Conservation (phyloP, 192 early-diverging fungal species). For the Entomortierella lignicola region DNA sequence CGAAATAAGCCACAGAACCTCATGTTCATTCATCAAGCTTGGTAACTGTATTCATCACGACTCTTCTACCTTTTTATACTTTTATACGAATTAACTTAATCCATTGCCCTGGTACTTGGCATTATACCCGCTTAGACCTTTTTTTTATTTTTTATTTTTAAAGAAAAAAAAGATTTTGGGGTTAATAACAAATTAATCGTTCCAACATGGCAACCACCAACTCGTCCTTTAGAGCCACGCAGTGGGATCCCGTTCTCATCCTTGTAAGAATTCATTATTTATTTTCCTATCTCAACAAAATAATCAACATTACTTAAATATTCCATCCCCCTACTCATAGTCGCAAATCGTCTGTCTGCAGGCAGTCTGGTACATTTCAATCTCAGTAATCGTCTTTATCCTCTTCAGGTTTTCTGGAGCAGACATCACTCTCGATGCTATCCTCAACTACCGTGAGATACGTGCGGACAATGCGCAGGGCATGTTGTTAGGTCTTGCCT, state of each 20-base stretch:
- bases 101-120: no score
- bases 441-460: conserved; percentile 72
- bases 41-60: no score
- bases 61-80: no score
- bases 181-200: no score
- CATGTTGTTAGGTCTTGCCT: conserved; percentile 74
- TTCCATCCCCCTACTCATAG: not conserved
- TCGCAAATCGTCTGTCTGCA: conserved; percentile 51
- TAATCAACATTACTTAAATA: not conserved
- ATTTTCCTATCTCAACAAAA: not conserved
- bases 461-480: conserved; percentile 73
- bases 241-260: conserved; percentile 54
- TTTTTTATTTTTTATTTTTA: no score
- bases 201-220: conserved; percentile 23
- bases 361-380: conserved; percentile 47
- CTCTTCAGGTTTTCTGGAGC: conserved; percentile 59
- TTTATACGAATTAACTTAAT: no score
- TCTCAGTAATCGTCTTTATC: conserved; percentile 37
- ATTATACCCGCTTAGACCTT: no score
- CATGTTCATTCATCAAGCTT: no score
- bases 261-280: conserved; percentile 16
- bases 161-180: no score
- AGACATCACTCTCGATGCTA: conserved; percentile 71
- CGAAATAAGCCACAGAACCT: no score
- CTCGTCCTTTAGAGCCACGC: conserved; percentile 43